Base-by-base conservation (phyloP, 1,284 basidiomycete genomes). In the Microbotryum intermedium region DNA sequence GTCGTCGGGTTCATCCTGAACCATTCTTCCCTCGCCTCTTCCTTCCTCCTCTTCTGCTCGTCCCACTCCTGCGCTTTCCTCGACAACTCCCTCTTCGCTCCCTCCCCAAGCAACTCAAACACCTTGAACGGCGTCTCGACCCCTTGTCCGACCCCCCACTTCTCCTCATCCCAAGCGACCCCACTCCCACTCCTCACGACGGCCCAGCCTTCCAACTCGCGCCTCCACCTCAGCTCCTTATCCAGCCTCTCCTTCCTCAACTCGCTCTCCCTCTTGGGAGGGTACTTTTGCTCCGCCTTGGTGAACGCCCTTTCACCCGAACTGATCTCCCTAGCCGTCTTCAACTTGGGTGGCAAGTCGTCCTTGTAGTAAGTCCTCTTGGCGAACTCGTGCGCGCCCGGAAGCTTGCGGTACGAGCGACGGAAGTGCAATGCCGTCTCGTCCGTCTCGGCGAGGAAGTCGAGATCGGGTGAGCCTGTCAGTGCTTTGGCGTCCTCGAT, bases 221-320 rank as follows among this genome's bases (percentile, higher is more conserved):
- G 55, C 45, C 67, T 59, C 70, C 70, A 72, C 45, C 61, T 55
- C 25, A 64, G 39, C 54, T 72, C 70, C 58, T 69, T 70, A 53
- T 68, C 65, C n/a, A 70, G 50, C 5, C 70, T 56, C 54, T 72
- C 67, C 59, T 62, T 62, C 20, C 67, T 48, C 50, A 72, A 49
- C 58, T 71, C 65, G 29, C 51, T 53, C 75, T 97, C 90, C 2
- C 86, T 91, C 43, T 83, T 84, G 7, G 92, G 89, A 3, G 90
- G 88, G 69, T 88, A 83, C 48, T 81, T 81, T 61, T 78, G 74
- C 76, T 97, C 93, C 59, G 88, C 86, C 72, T 87, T 87, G 8
- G 88, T 93, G 20, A 86, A 83, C 70, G 92, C 87, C n/a, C 91
- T 81, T 48, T 81, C 81, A 2, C 89, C 84, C 6, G 83, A 80